Conservation (phyloP, 768 basidiomycete genomes). For the Amanita subjunquillea region DNA sequence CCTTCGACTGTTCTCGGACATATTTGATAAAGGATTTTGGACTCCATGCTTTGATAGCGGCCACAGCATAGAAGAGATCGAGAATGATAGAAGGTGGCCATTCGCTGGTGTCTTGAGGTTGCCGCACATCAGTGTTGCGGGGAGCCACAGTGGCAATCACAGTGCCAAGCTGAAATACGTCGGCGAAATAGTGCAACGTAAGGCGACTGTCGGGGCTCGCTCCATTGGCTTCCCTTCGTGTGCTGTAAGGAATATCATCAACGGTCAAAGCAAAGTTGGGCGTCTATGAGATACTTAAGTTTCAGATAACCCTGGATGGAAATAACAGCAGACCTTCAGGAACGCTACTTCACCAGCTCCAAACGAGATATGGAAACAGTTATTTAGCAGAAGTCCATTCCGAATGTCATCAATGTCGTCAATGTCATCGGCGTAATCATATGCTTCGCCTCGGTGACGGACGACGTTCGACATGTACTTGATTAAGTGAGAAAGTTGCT, state of each 20-base stretch:
- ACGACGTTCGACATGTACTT: too few relatives aligned
- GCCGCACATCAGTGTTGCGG: slow-evolving; percentile 2
- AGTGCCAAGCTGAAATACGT: not conserved
- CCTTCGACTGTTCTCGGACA: too few relatives aligned
- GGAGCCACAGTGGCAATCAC: not conserved
- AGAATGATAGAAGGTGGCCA: slow-evolving; percentile 5
- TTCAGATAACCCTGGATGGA: not conserved
- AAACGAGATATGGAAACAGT: slow-evolving; percentile 5
- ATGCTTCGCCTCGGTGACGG: too few relatives aligned
- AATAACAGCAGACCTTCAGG: slow-evolving; percentile 9
- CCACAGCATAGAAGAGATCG: not conserved
- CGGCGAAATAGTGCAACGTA: not conserved
- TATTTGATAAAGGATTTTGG: too few relatives aligned
- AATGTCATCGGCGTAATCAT: not conserved
- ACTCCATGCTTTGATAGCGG: too few relatives aligned
- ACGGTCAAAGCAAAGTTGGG: slow-evolving; percentile 6
- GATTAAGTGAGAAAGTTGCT: too few relatives aligned
- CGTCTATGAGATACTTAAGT: slow-evolving; percentile 2
- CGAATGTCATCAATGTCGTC: slow-evolving; percentile 8
- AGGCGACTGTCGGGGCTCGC: not conserved
- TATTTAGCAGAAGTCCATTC: slow-evolving; percentile 8
- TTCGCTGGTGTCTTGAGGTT: slow-evolving; percentile 5
- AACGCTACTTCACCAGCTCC: slow-evolving; percentile 8
- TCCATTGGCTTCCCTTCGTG: not conserved
- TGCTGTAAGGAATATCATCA: slow-evolving; percentile 3